Conservation (phyloP, 306 rosid species). For the Rosa chinensis region DNA sequence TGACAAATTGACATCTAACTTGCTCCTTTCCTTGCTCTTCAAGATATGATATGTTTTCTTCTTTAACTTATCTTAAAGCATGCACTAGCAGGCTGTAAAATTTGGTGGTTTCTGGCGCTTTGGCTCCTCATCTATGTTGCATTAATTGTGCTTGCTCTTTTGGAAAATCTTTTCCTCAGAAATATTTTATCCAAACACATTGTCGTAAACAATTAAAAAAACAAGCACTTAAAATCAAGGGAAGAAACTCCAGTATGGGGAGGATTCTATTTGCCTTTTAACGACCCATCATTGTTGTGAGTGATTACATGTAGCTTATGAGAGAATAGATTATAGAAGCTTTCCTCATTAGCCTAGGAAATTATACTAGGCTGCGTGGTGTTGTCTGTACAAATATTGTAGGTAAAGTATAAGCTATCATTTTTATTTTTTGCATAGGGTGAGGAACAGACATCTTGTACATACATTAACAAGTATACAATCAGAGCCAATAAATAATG, state of each 20-base stretch:
- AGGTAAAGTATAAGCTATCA: background rate
- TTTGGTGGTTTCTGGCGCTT: slow-evolving; percentile 2
- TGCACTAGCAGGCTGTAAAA: background rate
- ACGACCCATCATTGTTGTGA: background rate
- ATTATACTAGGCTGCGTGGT: background rate
- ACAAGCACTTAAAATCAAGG: background rate
- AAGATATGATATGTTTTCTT: background rate
- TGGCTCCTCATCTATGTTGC: background rate
- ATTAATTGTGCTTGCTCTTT: background rate
- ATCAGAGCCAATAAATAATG: slow-evolving; percentile 1
- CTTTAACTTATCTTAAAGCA: background rate
- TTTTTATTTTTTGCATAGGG: background rate
- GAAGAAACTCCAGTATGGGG: background rate
- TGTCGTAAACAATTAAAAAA: background rate
- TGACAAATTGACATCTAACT: slow-evolving; percentile 4
- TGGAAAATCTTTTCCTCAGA: background rate
- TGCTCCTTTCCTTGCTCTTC: slow-evolving; percentile 2
- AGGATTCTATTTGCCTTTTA: background rate
- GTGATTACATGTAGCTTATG: background rate
- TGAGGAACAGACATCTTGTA: background rate
- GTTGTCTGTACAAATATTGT: background rate
- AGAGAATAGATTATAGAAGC: background rate
- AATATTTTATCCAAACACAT: background rate
- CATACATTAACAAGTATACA: background rate
- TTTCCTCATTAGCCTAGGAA: background rate